Evolutionary conservation across 2,329 filamentous ascomycete genomes (phyloP).

Genomic region (Curvularia sp.): DNA sequence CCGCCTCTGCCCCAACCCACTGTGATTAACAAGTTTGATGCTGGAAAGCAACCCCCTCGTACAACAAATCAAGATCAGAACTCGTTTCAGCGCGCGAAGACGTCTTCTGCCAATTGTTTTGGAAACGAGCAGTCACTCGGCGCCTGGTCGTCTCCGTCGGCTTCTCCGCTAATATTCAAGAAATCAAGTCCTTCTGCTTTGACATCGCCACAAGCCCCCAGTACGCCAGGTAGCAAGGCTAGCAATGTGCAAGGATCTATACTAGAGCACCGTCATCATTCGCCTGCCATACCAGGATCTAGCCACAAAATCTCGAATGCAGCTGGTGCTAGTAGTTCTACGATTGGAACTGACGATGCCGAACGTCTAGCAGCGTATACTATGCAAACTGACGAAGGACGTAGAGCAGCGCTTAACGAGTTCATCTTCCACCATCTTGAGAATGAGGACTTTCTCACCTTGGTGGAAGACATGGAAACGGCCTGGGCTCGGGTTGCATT

Average conservation of each 20-base stretch:
- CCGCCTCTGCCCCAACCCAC: conserved; percentile 49
- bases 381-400: conserved; percentile 50
- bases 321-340: background rate
- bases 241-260: conserved; percentile 13
- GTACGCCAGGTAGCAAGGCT: conserved; percentile 18
- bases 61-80: conserved; percentile 16
- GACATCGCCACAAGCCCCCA: conserved; percentile 31
- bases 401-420: conserved; percentile 55
- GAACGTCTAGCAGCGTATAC: conserved; percentile 45
- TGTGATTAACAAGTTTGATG: conserved; percentile 24
- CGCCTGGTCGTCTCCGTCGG: conserved; percentile 20
- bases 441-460: conserved; percentile 57
- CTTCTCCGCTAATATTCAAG: conserved; percentile 16
- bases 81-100: conserved; percentile 2
- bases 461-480: conserved; percentile 59
- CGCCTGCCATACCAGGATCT: conserved; percentile 13
- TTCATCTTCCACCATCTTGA: conserved; percentile 60
- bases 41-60: conserved; percentile 11
- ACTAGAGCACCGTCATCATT: background rate
- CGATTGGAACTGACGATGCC: background rate
- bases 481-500: conserved; percentile 53
- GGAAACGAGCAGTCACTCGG: conserved; percentile 15
- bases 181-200: conserved; percentile 16
- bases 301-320: background rate
- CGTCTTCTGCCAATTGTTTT: conserved; percentile 6